phyloP scores from a whole-genome alignment of 2,329 filamentous ascomycete species.

The Phialocephala subalpina region DNA sequence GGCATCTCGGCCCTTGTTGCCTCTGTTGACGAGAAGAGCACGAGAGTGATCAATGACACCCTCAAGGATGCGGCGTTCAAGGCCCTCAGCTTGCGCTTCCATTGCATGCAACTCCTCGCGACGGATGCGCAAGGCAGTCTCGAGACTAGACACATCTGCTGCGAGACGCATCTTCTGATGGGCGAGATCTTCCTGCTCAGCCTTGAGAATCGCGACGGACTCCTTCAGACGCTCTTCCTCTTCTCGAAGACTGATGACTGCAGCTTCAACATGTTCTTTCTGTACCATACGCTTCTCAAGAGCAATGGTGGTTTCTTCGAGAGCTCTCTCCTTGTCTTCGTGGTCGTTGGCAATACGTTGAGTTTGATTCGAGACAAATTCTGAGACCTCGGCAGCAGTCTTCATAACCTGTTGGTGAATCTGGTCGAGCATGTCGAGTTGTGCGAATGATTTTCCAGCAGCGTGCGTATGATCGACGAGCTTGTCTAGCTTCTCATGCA shows the following conservation, averaged over 20 bases:
- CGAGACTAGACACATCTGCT: constrained; percentile 88
- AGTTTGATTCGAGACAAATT: constrained; percentile 81
- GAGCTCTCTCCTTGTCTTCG: constrained; percentile 79
- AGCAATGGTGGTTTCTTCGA: constrained; percentile 81
- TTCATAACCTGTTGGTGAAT: constrained; percentile 88
- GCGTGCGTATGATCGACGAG: constrained; percentile 71
- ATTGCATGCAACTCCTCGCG: constrained; percentile 91
- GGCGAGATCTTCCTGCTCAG: constrained; percentile 77
- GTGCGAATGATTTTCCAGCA: constrained; percentile 73
- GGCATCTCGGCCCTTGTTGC: constrained; percentile 51
- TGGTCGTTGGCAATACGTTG: constrained; percentile 79
- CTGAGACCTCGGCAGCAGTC: constrained; percentile 83
- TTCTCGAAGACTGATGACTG: constrained; percentile 56
- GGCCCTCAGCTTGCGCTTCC: constrained; percentile 85
- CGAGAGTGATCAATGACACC: constrained; percentile 97
- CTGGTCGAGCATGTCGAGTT: constrained; percentile 84
- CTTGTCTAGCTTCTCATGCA: constrained; percentile 65
- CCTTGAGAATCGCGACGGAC: constrained; percentile 55
- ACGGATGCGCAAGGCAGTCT: constrained; percentile 87
- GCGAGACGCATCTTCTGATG: constrained; percentile 81
- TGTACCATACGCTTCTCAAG: constrained; percentile 78
- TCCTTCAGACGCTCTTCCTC: constrained; percentile 70
- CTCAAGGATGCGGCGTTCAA: constrained; percentile 93
- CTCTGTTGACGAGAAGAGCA: constrained; percentile 81
- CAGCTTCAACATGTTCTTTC: constrained; percentile 66